Percentiles rank a stretch among this genome's conserved stretches.
These are phyloP conservation scores for Fusarium sp. DNA, from an alignment of 2,329 filamentous ascomycete species.

Conservation along the genomic window DNA sequence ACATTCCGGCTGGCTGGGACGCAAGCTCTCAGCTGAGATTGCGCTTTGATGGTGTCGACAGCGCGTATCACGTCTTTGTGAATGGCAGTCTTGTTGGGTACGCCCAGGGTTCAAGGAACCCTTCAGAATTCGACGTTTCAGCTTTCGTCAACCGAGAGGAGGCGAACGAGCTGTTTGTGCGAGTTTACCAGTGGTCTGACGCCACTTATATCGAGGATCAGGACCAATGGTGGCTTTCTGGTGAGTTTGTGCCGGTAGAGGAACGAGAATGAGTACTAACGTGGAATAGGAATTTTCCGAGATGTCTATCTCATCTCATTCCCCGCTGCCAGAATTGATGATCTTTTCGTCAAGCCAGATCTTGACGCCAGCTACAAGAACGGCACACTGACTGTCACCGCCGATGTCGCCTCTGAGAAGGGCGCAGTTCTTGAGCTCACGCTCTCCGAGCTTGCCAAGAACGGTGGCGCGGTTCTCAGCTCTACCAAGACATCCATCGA, in stretches of 20 bases:
- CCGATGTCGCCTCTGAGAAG: constrained; percentile 55
- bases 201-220: constrained; percentile 77
- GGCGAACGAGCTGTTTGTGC: constrained; percentile 68
- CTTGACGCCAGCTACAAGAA: constrained; percentile 64
- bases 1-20: constrained; percentile 62
- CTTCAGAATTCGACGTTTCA: constrained; percentile 76
- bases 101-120: constrained; percentile 74
- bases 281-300: constrained; percentile 66
- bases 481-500: constrained; percentile 44
- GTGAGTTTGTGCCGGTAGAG: constrained; percentile 60
- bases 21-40: constrained; percentile 67
- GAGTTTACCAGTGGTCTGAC: constrained; percentile 78
- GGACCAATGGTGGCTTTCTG: constrained; percentile 75
- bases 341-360: constrained; percentile 67
- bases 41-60: constrained; percentile 78
- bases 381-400: constrained; percentile 59
- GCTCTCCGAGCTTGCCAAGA: constrained; percentile 53
- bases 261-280: constrained; percentile 46
- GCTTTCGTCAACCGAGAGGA: constrained; percentile 53
- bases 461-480: constrained; percentile 52
- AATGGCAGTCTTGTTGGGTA: constrained; percentile 75
- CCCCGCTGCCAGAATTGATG: constrained; percentile 65
- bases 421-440: constrained; percentile 55
- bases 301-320: constrained; percentile 73
- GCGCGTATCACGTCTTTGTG: constrained; percentile 76